phyloP scores from a whole-genome alignment of 805 yeast species.

The Saccharomyces kudriavzevii region DNA sequence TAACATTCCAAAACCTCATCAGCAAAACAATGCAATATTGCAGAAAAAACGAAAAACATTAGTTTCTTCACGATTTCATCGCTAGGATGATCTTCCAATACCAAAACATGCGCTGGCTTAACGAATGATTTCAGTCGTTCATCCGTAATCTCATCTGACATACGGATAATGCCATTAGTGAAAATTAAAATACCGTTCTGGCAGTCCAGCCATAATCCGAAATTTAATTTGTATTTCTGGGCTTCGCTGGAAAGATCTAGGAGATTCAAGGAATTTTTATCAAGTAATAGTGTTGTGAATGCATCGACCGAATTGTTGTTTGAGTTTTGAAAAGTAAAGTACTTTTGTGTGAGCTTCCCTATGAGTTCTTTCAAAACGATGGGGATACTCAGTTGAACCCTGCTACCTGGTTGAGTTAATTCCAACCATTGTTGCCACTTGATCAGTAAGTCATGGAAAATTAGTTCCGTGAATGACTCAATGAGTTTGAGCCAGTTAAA shows the following conservation, averaged over 20 bases:
- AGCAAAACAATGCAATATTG: slow-evolving; percentile 1
- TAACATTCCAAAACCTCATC: background rate
- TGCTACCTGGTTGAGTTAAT: slow-evolving; percentile 6
- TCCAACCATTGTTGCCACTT: slow-evolving; percentile 17
- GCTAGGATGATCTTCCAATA: background rate
- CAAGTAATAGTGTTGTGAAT: background rate
- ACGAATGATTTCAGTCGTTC: background rate
- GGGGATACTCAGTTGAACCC: slow-evolving; percentile 4
- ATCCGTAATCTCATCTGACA: background rate
- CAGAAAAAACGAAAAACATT: background rate
- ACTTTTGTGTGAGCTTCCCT: background rate
- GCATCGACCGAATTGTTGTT: slow-evolving; percentile 4
- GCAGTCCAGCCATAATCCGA: slow-evolving; percentile 6
- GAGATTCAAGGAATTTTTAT: background rate
- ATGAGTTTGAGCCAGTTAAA: slow-evolving; percentile 11
- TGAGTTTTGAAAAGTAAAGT: slow-evolving; percentile 10
- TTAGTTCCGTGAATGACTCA: slow-evolving; percentile 12
- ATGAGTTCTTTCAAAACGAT: slow-evolving; percentile 3
- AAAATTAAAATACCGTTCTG: slow-evolving; percentile 4
- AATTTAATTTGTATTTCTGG: background rate
- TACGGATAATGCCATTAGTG: background rate
- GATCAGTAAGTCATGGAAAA: slow-evolving; percentile 10
- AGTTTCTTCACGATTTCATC: background rate
- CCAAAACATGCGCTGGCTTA: background rate
- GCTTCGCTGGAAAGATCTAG: background rate